These are phyloP conservation scores for Magnusiomyces magnusii DNA, from an alignment of 1,139 yeast species.

Conservation along the genomic window DNA sequence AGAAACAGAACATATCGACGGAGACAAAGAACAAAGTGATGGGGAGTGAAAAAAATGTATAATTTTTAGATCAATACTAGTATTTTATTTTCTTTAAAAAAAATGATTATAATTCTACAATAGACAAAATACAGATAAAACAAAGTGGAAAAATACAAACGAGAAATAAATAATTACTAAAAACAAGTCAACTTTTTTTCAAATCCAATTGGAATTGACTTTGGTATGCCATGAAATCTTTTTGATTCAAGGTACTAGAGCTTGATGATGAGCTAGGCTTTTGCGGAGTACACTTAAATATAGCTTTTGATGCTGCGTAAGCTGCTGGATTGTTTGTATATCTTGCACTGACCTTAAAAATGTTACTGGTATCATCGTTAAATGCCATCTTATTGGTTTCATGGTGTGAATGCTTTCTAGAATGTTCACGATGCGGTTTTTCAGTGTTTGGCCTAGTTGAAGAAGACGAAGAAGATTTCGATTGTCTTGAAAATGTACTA, in stretches of 20 bases:
- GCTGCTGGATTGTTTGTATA: not conserved
- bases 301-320: not conserved
- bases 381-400: not conserved
- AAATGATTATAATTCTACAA: not conserved
- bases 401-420: not conserved
- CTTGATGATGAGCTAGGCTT: not conserved
- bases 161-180: not conserved
- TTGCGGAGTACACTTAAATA: not conserved
- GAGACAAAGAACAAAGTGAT: too few species aligned
- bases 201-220: not conserved
- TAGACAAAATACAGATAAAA: too few species aligned
- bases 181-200: not conserved
- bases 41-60: too few species aligned
- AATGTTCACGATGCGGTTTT: not conserved
- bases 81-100: too few species aligned
- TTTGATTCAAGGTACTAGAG: not conserved
- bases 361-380: not conserved
- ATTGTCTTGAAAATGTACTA: not conserved
- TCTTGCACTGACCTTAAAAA: not conserved
- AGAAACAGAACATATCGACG: too few species aligned
- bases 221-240: not conserved
- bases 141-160: not conserved
- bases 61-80: too few species aligned
- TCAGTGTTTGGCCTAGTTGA: too few species aligned
- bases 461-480: not conserved